Evolutionary conservation across 1,284 basidiomycete genomes (phyloP), one percentile per base, ranked within the genome.

Genomic region (Ustilago nuda): DNA sequence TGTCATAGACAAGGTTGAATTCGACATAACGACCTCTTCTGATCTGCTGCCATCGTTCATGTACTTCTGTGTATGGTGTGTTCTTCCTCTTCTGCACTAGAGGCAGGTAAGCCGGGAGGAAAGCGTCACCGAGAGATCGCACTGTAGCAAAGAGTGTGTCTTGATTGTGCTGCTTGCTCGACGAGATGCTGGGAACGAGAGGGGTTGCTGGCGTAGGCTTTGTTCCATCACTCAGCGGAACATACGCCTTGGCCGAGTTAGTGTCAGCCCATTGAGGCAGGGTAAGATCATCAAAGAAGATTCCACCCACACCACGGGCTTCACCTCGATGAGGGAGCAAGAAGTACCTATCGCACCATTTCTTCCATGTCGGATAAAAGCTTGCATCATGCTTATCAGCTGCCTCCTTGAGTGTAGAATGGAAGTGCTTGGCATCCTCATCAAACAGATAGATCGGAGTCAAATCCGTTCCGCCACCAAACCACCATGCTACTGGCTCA

Each of bases 281-380:
- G 4, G 82, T 80, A 36, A 85, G 56, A 55, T 85, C 84, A 87
- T 99, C 96, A 85, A 98, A 97, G 89, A 99, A 99, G 73, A 99
- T 89, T 0, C 97, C 97, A 27, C 97, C 97, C 45, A 99, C 87
- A 3, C 97, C 97, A 30, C 96, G 91, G 1, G 91, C 88, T 87
- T 99, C 96, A 36, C 88, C 87, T n/a, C 96, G 91, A 85, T 99
- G 96, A n/a, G 93, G 89, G 81, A 98, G 92, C 87, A 89, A 92
- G 87, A 99, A 99, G 88, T 99, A 99, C 84, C 94, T 91, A 87
- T 99, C 97, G 88, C 96, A 98, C 94, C 95, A 98, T 79, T 90
- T 89, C 87, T 99, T 99, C 90, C 95, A 95, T 1, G 89, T 87
- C 4, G 90, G 90, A 87, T 94, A 94, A 69, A 96, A 89, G 33